Conservation (phyloP, 768 basidiomycete genomes). For the Sarcodon aspratus region DNA sequence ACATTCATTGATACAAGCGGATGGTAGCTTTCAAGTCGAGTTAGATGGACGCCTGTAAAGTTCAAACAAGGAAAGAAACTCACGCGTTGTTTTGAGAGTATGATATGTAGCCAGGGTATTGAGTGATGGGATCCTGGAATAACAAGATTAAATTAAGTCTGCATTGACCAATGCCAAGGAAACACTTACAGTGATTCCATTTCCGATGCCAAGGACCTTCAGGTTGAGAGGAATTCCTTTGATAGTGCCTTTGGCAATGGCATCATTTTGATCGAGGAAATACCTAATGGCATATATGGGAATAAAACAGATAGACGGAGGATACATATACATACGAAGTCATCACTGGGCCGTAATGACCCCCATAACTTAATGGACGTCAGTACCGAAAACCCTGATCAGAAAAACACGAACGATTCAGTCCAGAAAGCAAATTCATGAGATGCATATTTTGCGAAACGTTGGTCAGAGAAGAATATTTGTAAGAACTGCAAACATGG, state of each 20-base stretch:
- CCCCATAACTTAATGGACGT: constrained; percentile 27
- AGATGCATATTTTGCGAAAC: constrained; percentile 34
- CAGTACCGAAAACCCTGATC: no score
- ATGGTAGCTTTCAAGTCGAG: no score
- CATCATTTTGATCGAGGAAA: constrained; percentile 48
- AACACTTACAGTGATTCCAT: constrained; percentile 42
- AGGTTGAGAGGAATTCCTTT: constrained; percentile 41
- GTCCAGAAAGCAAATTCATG: constrained; percentile 51
- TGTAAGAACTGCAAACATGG: constrained; percentile 55
- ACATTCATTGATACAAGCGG: constrained; percentile 33
- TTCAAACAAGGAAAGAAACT: no score
- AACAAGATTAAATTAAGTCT: neutral
- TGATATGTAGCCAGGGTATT: constrained; percentile 47
- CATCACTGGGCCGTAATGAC: no score
- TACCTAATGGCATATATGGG: constrained; percentile 14
- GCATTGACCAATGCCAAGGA: neutral
- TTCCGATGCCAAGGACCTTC: constrained; percentile 51
- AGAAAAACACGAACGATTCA: no score
- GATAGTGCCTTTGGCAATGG: constrained; percentile 34
- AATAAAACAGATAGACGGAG: neutral
- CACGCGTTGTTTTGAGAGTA: constrained; percentile 47
- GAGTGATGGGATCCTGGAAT: constrained; percentile 25
- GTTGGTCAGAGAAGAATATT: constrained; percentile 44
- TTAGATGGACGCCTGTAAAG: no score
- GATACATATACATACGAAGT: constrained; percentile 12